Percentiles rank a stretch among this genome's conserved stretches.
phyloP scores from a whole-genome alignment of 768 basidiomycete genomes.

The Trametes coccinea region DNA sequence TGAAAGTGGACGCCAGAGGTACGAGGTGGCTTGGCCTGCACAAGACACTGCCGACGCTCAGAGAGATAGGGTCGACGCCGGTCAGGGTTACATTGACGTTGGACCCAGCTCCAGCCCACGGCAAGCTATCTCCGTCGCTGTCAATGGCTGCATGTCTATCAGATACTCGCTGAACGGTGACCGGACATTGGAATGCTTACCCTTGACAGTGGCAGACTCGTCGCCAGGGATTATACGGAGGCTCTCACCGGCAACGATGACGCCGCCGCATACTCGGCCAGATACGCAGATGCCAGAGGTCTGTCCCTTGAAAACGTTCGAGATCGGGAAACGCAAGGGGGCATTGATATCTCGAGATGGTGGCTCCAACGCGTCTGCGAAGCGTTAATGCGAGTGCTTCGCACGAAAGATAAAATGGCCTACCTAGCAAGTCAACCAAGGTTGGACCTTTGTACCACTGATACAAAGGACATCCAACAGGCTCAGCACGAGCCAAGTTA shows the following conservation, averaged over 20 bases:
- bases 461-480: conserved; percentile 48
- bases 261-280: conserved; percentile 82
- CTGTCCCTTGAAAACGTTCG: conserved; percentile 93
- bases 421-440: conserved; percentile 81
- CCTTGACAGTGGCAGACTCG: conserved; percentile 78
- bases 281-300: conserved; percentile 75
- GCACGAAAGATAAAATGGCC: conserved; percentile 6
- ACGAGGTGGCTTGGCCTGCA: conserved; percentile 74
- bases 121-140: conserved; percentile 69
- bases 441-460: conserved; percentile 88
- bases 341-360: conserved; percentile 74
- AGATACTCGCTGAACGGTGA: background rate
- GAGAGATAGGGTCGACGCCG: conserved; percentile 80
- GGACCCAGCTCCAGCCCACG: conserved; percentile 89
- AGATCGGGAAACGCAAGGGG: conserved; percentile 84
- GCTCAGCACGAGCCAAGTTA: conserved; percentile 63
- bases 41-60: conserved; percentile 86
- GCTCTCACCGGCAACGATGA: conserved; percentile 90
- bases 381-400: background rate
- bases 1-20: conserved; percentile 75
- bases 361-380: conserved; percentile 74
- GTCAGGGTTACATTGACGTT: conserved; percentile 87
- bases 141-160: conserved; percentile 66
- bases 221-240: conserved; percentile 90
- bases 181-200: conserved; percentile 34